phyloP scores from a whole-genome alignment of 257 asterid species.

The Solanum ossicruentum region DNA sequence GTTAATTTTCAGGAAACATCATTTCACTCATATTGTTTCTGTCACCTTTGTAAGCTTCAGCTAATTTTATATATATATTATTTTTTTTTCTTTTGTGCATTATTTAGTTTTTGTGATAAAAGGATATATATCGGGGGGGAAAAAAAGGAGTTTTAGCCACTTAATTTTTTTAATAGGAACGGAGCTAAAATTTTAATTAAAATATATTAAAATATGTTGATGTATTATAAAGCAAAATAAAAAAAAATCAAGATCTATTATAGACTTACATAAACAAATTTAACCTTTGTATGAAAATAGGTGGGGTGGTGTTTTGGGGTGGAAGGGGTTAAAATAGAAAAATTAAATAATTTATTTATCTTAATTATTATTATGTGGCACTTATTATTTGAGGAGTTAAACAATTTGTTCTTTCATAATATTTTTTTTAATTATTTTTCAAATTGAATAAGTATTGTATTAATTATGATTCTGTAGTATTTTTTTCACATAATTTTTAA shows the following conservation, averaged over 20 bases:
- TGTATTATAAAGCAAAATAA: no score
- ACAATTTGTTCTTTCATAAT: no score
- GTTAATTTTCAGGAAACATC: conserved; percentile 51
- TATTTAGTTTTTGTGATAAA: not conserved
- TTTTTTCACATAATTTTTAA: not conserved
- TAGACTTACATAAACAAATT: no score
- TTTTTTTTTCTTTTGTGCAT: no score
- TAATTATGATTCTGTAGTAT: not conserved
- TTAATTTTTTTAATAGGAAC: no score
- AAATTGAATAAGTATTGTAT: not conserved
- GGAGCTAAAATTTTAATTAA: no score
- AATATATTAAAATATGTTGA: no score
- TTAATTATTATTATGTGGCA: not conserved
- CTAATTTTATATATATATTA: not conserved
- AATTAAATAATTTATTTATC: not conserved
- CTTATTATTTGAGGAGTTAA: not conserved
- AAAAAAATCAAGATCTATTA: no score
- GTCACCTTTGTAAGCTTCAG: conserved; percentile 61
- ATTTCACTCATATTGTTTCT: conserved; percentile 48
- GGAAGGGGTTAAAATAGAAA: not conserved
- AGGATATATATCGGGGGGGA: no score
- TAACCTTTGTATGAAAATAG: no score
- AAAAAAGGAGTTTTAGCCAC: no score
- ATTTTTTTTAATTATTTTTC: not conserved
- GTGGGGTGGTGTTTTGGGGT: no score